Conservation (phyloP, 495 filamentous ascomycete species). For the Entonaema liquescens region DNA sequence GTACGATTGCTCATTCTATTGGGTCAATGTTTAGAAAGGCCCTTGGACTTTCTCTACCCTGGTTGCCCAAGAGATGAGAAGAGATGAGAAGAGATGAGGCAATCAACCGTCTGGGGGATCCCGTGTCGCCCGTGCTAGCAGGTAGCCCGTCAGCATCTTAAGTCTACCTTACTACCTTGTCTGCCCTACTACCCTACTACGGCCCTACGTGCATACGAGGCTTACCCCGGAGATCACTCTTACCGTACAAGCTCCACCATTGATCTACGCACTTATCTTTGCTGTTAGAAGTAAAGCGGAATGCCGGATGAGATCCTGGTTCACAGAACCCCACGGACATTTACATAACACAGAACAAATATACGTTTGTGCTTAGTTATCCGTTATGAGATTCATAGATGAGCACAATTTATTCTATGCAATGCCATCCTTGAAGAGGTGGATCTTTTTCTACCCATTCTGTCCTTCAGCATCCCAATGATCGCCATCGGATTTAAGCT, state of each 20-base stretch:
- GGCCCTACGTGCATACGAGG: slow-evolving; percentile 2
- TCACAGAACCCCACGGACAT: not conserved
- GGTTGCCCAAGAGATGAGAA: not conserved
- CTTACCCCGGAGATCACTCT: slow-evolving; percentile 29
- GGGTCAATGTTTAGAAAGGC: not conserved
- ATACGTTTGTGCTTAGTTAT: not conserved
- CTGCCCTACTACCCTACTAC: not conserved
- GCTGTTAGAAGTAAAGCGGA: slow-evolving; percentile 28
- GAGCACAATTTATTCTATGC: not conserved
- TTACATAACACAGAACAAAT: not conserved
- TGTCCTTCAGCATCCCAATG: slow-evolving; percentile 7
- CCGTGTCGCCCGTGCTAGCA: slow-evolving; percentile 8
- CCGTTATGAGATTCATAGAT: not conserved
- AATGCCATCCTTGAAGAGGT: not conserved
- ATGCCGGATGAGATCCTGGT: slow-evolving; percentile 3
- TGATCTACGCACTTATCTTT: slow-evolving; percentile 25
- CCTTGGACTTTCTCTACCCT: not conserved
- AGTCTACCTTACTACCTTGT: not conserved
- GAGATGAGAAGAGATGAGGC: not conserved
- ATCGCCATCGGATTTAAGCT: slow-evolving; percentile 11
- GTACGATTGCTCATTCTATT: not conserved
- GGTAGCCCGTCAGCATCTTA: slow-evolving; percentile 1
- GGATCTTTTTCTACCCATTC: not conserved
- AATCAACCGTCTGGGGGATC: not conserved
- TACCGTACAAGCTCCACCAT: slow-evolving; percentile 18